Base-by-base conservation (phyloP, 2,329 filamentous ascomycete species). In the Fusarium multiceps region DNA sequence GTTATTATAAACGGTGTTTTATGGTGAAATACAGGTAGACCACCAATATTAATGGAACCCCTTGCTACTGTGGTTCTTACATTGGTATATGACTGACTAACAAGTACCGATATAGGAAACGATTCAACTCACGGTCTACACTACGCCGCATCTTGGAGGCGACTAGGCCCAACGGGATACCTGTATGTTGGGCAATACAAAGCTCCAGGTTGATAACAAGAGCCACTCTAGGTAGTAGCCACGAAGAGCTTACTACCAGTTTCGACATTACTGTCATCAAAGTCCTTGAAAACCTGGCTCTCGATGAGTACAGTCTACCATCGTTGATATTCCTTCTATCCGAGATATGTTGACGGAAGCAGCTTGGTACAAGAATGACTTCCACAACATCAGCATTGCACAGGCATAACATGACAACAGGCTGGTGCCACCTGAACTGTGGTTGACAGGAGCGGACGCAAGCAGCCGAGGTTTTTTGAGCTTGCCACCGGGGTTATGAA, bases 191-290 rank as follows among this genome's bases (percentile, higher is more conserved):
- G 34, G 18, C 30, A 25, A 25, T n/a, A 14, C 30, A n/a, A n/a
- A 37, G 12, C 30, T 37, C 34, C 8, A 37, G 47, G 16, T 25
- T 37, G 18, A 37, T 56, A 49, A 40, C 37, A 25, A 66, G 34
- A 59, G 42, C 71, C 63, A 60, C 69, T 65, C 53, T 23, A 18
- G 27, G 42, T 28, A 53, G 46, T 51, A 47, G 53, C 58, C 63
- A 48, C 23, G 43, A 10, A 25, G 47, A 61, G 55, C 59, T 59
- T 68, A 55, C 43, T 46, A 18, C 20, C 62, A 61, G 58, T 56
- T 60, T 50, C 53, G 49, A 60, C 40, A 53, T 64, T 67, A 46
- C 49, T 63, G 55, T 65, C 60, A 51, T 63, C 48, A 68, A 62
- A 27, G 66, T 43, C 58, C 63, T 56, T 58, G 34, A 30, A 62